Evolutionary conservation across 2,329 filamentous ascomycete species (phyloP), one percentile per base, ranked within the genome.

Genomic region (Dothideomycetes sp.): DNA sequence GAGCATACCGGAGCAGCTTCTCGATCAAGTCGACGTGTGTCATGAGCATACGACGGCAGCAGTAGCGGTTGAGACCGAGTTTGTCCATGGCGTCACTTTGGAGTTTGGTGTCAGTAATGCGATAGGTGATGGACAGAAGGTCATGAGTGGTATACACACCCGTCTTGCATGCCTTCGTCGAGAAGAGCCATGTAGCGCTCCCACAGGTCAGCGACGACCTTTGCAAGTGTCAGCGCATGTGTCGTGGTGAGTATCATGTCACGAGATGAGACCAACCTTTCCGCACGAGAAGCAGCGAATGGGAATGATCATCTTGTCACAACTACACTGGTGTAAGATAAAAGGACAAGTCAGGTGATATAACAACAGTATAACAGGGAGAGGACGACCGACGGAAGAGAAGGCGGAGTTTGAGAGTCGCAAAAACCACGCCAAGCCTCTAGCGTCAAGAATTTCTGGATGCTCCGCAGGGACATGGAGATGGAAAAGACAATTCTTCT

Each of bases 41-140:
- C 84, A 98, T 95, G 64, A 98, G 80, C 91, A 98, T 98, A 58
- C 91, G 83, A 54, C 91, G 84, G 70, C 91, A 98, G 76, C 91
- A 98, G 71, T 98, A 98, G 53, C 91, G 79, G 66, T 86, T 89
- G 58, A 93, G 82, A 43, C 87, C 87, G 39, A 98, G 79, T 60
- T 87, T 76, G 64, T 96, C 88, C 82, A 98, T 94, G 29, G 89
- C 91, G 61, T 95, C 87, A 58, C 91, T 95, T 53, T 57, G 40
- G 8, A 19, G 15, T 11, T 16, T 8, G 39, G 38, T 39, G 23
- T 39, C 34, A 43, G 32, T 35, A n/a, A 12, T 30, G 6, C 8
- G 20, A 11, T 24, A 35, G 33, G 7, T 22, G 17, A 1, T 17
- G 18, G 25, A 33, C 13, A 24, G 5, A 19, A 16, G 13, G 2